Percentiles rank a stretch among this genome's conserved stretches.
Conservation (phyloP, 1,284 basidiomycete species). For the Leucoagaricus sp. region DNA sequence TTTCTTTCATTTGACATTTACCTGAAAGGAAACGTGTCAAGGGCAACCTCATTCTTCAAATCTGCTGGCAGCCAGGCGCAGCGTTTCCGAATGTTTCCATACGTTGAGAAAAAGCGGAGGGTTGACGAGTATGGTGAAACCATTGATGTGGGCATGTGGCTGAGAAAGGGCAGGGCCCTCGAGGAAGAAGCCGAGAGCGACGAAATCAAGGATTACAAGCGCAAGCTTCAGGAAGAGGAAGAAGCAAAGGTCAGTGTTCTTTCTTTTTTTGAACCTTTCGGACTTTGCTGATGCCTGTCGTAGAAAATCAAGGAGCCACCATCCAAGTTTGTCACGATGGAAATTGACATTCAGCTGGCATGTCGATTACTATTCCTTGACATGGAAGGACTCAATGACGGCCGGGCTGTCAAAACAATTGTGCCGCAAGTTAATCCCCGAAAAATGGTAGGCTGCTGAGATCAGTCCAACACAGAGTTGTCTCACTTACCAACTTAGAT, state of each 20-base stretch:
- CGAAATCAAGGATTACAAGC: constrained; percentile 75
- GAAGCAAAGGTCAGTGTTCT: constrained; percentile 65
- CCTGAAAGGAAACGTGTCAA: constrained; percentile 89
- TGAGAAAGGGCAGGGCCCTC: constrained; percentile 84
- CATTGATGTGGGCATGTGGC: constrained; percentile 92
- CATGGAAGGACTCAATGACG: constrained; percentile 95
- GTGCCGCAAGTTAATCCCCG: constrained; percentile 96
- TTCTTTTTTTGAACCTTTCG: neutral
- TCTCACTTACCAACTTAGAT: constrained; percentile 55
- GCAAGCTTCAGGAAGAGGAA: constrained; percentile 73
- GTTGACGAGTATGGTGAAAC: constrained; percentile 97
- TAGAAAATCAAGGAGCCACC: constrained; percentile 84
- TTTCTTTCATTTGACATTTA: constrained; percentile 94
- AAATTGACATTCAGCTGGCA: constrained; percentile 74
- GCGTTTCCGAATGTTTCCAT: constrained; percentile 96
- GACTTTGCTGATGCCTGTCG: neutral
- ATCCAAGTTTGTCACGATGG: constrained; percentile 85
- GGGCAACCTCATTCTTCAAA: constrained; percentile 84
- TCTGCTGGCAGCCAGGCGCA: constrained; percentile 65
- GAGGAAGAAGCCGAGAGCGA: constrained; percentile 87
- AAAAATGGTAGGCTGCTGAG: constrained; percentile 68
- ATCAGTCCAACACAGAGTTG: constrained; percentile 9
- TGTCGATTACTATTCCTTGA: constrained; percentile 92
- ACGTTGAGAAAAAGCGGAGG: constrained; percentile 88
- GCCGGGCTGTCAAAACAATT: constrained; percentile 95